Base-by-base conservation (phyloP, 2,329 filamentous ascomycete genomes). In the Curvularia sp. region DNA sequence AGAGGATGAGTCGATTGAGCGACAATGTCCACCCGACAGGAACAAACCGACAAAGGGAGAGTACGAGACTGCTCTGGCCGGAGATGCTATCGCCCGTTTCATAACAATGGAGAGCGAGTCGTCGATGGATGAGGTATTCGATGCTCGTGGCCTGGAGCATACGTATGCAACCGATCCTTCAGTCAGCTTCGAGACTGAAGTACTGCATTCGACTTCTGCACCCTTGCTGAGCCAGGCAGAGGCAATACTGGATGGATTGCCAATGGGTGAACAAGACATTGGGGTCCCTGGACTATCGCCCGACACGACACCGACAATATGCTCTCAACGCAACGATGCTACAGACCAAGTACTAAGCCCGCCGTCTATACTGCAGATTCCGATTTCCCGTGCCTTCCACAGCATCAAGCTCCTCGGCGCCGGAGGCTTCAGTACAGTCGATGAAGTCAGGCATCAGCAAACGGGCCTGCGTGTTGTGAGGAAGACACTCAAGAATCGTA, bases 401-500 rank as follows among this genome's bases (percentile, higher is more conserved):
- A 77, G 74, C 48, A 61, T 77, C 53, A 70, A 69, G 53, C 68
- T 77, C 4, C 71, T 77, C 23, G 74, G 74, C 32, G 65, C 71
- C 9, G 74, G 74, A 36, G 74, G 74, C 25, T 77, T 77, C 50
- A 74, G 73, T 63, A 76, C 72, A 25, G 74, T 77, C 19, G 74
- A 77, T 18, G 74, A 77, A 57, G 74, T 77, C 23, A 57, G 75
- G 10, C 71, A 76, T 61, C 71, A 69, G 15, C 68, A 67, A 38
- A 77, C 74, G 56, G 72, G 69, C 49, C 61, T 77, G 23, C 62
- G 69, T 23, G 57, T 77, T 28, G 67, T 68, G 59, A 68, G 74
- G 4, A 77, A 77, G 69, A 77, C 74, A 49, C 72, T 77, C 34
- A 76, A 75, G 68, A 76, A 76, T 55, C 72, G 72, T 13, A 61